Base-by-base conservation (phyloP, 306 rosid species). In the Ziziphus jujuba region DNA sequence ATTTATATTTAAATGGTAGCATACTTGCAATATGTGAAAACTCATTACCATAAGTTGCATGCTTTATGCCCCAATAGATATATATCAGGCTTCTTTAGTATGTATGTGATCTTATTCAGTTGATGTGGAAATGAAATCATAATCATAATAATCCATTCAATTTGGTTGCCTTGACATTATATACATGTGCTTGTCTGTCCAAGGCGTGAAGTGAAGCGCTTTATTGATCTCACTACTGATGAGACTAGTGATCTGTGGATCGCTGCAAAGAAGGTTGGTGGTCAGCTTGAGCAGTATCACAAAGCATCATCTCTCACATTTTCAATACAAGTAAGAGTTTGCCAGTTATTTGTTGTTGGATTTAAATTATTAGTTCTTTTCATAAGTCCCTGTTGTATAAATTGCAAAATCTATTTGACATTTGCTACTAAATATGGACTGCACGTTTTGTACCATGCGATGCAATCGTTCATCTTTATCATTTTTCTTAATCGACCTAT, bases 121-220 rank as follows among this genome's bases (percentile, higher is more conserved):
- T 51, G 45, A 3, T 56, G 54, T 68, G 59, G 65, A 67, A 43
- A 14, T 66, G 56, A 59, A 61, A 45, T 12, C 66, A 71, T 72
- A 28, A 9, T 34, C 21, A 55, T 47, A 17, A 11, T 28, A 6
- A 3, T 56, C 33, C 25, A 9, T 14, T 51, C 56, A 19, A 65
- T 64, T 59, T 82, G 75, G 69, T 77, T 74, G 77, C 72, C 98
- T 92, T 92, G 78, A 82, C 93, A 21, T 69, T 69, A 61, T 74
- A 60, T 77, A 89, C 97, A 93, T 68, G 98, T 93, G 77, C 97
- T 93, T 33, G 75, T 93, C 74, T 87, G 93, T 74, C 96, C 98
- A n/a, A 90, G 84, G 84, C 96, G 96, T 20, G 97, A 90, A 81
- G 98, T 84, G 59, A 89, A 86, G 66, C 93, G 98, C 53, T 87